Evolutionary conservation across 495 filamentous ascomycete species (phyloP).

Genomic region (Annulohypoxylon moriforme): DNA sequence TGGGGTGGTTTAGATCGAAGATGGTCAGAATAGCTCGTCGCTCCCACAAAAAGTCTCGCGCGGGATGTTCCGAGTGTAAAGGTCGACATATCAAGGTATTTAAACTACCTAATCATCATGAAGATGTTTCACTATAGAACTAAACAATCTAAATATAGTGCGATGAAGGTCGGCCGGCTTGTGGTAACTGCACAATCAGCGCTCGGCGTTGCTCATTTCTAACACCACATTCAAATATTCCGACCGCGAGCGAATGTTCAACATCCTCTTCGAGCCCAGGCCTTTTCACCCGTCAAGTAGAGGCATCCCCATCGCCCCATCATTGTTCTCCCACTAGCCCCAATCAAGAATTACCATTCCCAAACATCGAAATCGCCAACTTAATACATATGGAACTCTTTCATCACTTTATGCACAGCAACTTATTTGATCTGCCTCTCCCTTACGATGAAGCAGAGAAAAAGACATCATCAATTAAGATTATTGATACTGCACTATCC

Average conservation of each 20-base stretch:
- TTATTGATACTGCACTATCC: conserved; percentile 19
- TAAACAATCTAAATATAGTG: conserved; percentile 14
- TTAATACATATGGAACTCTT: conserved; percentile 37
- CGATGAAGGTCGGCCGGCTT: conserved; percentile 35
- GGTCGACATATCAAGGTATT: conserved; percentile 40
- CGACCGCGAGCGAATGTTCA: background rate
- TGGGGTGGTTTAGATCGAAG: background rate
- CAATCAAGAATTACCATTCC: background rate
- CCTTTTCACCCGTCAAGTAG: conserved; percentile 2
- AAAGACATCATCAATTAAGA: background rate
- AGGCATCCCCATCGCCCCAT: conserved; percentile 16
- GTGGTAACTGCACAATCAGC: conserved; percentile 39
- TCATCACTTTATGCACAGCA: conserved; percentile 17
- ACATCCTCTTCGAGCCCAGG: conserved; percentile 15
- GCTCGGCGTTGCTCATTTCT: conserved; percentile 33
- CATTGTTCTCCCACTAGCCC: conserved; percentile 19
- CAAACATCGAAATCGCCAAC: conserved; percentile 30
- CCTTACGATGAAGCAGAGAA: conserved; percentile 4
- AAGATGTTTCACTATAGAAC: background rate
- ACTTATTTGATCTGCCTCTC: conserved; percentile 31
- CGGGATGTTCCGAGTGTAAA: conserved; percentile 39
- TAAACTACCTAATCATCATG: background rate
- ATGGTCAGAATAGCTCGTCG: conserved; percentile 22
- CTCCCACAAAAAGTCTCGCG: conserved; percentile 32
- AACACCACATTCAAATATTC: conserved; percentile 22